Evolutionary conservation across 345 rosid species (phyloP).

Genomic region (Citrus inodora): DNA sequence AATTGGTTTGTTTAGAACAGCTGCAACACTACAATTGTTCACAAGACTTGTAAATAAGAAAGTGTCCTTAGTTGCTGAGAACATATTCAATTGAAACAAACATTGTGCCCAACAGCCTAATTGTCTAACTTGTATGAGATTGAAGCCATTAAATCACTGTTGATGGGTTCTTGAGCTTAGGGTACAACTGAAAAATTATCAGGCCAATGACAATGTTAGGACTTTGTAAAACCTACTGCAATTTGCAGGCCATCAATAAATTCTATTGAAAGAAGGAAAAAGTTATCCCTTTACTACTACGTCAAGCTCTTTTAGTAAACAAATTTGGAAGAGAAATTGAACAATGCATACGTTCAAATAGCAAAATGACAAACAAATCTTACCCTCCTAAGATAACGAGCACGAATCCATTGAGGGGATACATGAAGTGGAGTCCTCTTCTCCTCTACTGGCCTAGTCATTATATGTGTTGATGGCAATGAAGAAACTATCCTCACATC

Average conservation of each 20-base stretch:
- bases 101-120: neutral
- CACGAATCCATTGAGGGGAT: conserved; percentile 89
- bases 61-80: neutral
- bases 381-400: conserved; percentile 83
- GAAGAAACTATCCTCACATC: conserved; percentile 87
- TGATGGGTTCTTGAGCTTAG: neutral
- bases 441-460: conserved; percentile 85
- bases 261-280: neutral
- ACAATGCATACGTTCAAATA: neutral
- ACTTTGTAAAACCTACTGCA: neutral
- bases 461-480: conserved; percentile 74
- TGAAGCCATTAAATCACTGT: neutral
- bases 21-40: neutral
- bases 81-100: neutral
- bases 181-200: neutral
- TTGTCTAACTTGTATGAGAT: neutral
- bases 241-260: neutral
- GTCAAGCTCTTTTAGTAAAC: neutral
- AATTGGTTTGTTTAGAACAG: neutral
- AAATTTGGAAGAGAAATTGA: neutral
- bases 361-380: conserved; percentile 3
- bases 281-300: neutral
- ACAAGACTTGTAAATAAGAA: neutral
- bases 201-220: neutral
- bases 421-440: conserved; percentile 68